Base-by-base conservation (phyloP, 257 asterid species). In the Gardenia jasminoides region DNA sequence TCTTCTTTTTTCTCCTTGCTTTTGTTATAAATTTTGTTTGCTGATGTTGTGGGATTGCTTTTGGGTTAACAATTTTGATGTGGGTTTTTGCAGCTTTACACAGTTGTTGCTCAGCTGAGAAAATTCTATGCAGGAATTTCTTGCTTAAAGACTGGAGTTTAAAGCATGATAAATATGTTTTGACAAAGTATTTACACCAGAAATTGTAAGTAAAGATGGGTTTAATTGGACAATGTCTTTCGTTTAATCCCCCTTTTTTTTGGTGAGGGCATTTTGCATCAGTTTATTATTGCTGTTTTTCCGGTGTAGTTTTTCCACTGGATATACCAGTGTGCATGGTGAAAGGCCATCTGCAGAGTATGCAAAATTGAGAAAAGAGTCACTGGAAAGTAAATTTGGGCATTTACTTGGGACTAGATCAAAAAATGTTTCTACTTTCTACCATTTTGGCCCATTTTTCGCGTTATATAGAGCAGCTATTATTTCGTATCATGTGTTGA, bases 341-440 rank as follows among this genome's bases (percentile, higher is more conserved):
- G 99, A 91, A 82, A 86, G 87, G 81, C 98, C 97, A 70, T 89
- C 99, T 58, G 97, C 98, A 47, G 98, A 92, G 91, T 96, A 96
- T 86, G 99, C 99, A 13, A 93, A 86, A 86, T 77, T 86, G 89
- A 91, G 98, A 91, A 93, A 96, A 88, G 97, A 92, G 84, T 87
- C 92, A 3, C 90, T 96, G 24, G 98, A 93, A 83, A 89, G 80
- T 78, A 85, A 92, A 85, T 96, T 96, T 76, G 99, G 98, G 44
- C 90, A 82, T 67, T 82, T 86, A 3, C 92, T 96, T 76, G 95
- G 93, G 28, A 83, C 84, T 72, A 85, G 81, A 77, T 86, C 97
- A 26, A 90, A 76, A 86, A 92, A 90, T 70, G 89, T 88, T 80
- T 86, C 94, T 9, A 56, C 70, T 62, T 76, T 90, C 11, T 91